Evolutionary conservation across 495 filamentous ascomycete genomes (phyloP).

Genomic region (Tuber indicum): DNA sequence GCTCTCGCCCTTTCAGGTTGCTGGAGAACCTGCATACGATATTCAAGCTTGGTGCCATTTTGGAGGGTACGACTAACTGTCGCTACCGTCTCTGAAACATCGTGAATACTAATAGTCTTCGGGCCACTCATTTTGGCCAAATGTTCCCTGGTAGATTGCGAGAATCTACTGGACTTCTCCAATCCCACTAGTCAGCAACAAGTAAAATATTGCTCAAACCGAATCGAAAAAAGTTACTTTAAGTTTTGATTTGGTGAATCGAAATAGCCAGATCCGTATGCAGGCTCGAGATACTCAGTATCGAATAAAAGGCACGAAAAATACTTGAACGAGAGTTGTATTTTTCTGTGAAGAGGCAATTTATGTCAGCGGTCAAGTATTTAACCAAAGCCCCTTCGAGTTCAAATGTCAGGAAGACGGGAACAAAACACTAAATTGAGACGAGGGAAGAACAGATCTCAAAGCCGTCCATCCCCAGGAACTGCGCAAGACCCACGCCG

Average conservation of each 20-base stretch:
- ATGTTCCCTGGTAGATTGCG: not conserved
- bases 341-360: not conserved
- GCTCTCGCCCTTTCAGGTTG: slow-evolving; percentile 93
- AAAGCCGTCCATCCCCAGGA: not conserved
- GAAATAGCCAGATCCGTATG: not conserved
- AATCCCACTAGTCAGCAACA: not conserved
- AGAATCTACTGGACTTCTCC: not conserved
- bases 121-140: slow-evolving; percentile 30
- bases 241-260: not conserved
- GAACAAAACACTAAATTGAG: not conserved
- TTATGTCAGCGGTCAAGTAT: slow-evolving; percentile 4
- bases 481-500: not conserved
- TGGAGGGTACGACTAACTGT: slow-evolving; percentile 61
- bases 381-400: not conserved
- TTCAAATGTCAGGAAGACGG: not conserved
- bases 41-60: slow-evolving; percentile 73
- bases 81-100: slow-evolving; percentile 47
- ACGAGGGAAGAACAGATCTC: not conserved
- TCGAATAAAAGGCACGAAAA: not conserved
- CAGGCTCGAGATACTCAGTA: slow-evolving; percentile 1
- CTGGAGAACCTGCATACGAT: slow-evolving; percentile 80
- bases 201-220: not conserved
- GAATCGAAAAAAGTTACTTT: not conserved
- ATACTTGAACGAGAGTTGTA: not conserved
- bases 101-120: slow-evolving; percentile 36